Evolutionary conservation across 2,329 filamentous ascomycete genomes (phyloP).

Genomic region (Pestalotiopsis sp.): DNA sequence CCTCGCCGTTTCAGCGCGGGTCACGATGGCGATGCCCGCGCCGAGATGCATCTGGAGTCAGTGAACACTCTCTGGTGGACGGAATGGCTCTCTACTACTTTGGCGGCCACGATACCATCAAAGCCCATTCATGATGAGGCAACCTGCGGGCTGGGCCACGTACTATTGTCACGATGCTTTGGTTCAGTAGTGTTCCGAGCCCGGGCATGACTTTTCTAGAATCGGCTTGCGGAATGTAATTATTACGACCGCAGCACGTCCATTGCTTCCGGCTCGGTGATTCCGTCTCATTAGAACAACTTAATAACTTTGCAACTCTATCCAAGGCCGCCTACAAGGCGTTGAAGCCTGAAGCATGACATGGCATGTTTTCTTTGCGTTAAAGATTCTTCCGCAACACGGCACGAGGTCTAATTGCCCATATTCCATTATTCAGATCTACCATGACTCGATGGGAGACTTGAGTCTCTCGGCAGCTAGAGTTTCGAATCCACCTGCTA

Average conservation of each 20-base stretch:
- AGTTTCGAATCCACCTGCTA: conserved; percentile 2
- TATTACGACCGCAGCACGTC: not conserved
- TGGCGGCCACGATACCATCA: not conserved
- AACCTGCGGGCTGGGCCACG: not conserved
- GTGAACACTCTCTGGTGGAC: not conserved
- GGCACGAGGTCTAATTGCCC: not conserved
- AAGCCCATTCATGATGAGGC: not conserved
- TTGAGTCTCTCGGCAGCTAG: conserved; percentile 2
- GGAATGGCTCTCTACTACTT: not conserved
- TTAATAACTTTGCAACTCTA: not conserved
- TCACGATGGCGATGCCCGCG: not conserved
- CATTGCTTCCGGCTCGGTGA: not conserved
- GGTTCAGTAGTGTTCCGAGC: not conserved
- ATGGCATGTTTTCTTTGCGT: not conserved
- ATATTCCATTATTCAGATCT: not conserved
- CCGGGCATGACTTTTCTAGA: not conserved
- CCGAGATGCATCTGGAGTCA: not conserved
- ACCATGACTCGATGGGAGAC: not conserved
- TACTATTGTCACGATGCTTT: not conserved
- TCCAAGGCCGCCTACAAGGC: not conserved
- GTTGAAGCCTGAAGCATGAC: too few species aligned
- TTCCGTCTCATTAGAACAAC: not conserved
- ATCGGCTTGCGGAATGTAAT: not conserved
- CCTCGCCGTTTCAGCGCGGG: not conserved
- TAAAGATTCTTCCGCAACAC: not conserved